Evolutionary conservation across 2,329 filamentous ascomycete genomes (phyloP).

Genomic region (Exophiala oligosperma): DNA sequence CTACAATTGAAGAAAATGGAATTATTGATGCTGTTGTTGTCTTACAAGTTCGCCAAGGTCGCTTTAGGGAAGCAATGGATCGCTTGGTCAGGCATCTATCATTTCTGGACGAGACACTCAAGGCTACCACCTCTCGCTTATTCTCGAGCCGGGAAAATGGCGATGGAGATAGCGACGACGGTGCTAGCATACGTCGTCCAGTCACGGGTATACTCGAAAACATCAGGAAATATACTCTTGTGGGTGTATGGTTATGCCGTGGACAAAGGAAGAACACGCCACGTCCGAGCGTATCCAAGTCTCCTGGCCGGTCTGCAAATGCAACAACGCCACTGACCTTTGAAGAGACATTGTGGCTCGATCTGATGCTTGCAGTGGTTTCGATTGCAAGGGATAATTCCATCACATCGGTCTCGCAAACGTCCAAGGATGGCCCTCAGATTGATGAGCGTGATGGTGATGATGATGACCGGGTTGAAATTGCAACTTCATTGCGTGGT

Average conservation of each 20-base stretch:
- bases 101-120: constrained; percentile 74
- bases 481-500: constrained; percentile 68
- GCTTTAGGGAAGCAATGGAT: constrained; percentile 78
- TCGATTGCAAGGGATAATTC: constrained; percentile 64
- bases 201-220: constrained; percentile 73
- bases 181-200: constrained; percentile 61
- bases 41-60: constrained; percentile 84
- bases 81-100: constrained; percentile 78
- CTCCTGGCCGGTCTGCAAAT: constrained; percentile 49
- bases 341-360: constrained; percentile 66
- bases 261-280: constrained; percentile 62
- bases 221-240: constrained; percentile 84
- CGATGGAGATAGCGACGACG: constrained; percentile 37
- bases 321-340: constrained; percentile 52
- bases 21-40: constrained; percentile 92
- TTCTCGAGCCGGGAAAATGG: too few species aligned
- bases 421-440: too few species aligned
- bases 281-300: constrained; percentile 35
- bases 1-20: constrained; percentile 83
- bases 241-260: constrained; percentile 95
- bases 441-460: constrained; percentile 3
- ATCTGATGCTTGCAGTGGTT: constrained; percentile 63
- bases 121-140: constrained; percentile 34
- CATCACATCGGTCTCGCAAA: constrained; percentile 31
- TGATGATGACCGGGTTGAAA: constrained; percentile 36